A percentile compares a stretch with the other conserved stretches of the same genome.
phyloP scores from a whole-genome alignment of 495 filamentous ascomycete genomes.

The Tricharina praecox region DNA sequence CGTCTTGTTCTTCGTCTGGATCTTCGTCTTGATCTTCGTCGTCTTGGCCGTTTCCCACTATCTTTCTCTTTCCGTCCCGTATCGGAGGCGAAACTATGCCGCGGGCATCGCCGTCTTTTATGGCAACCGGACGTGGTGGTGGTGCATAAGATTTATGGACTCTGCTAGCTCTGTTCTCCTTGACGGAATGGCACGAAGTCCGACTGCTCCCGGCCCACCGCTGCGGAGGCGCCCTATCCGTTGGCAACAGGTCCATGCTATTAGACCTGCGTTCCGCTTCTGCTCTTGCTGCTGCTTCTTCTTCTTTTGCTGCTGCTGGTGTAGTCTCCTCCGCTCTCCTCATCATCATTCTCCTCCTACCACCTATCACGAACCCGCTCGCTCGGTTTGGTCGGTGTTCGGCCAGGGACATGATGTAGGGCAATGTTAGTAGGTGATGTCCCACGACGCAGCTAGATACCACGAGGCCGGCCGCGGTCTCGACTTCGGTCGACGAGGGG shows the following conservation, averaged over 20 bases:
- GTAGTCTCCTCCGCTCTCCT: not conserved
- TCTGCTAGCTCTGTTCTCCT: conserved; percentile 6
- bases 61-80: too few relatives aligned
- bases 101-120: conserved; percentile 5
- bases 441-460: too few relatives aligned
- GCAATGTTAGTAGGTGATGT: too few relatives aligned
- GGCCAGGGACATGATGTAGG: too few relatives aligned
- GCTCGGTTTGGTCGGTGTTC: too few relatives aligned
- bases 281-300: not conserved
- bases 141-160: conserved; percentile 6
- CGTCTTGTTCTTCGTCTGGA: too few relatives aligned
- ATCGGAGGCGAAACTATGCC: not conserved
- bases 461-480: too few relatives aligned
- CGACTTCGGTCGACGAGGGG: too few relatives aligned
- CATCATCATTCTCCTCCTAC: too few relatives aligned
- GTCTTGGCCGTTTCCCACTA: not conserved
- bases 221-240: conserved; percentile 3
- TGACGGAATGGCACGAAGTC: conserved; percentile 5
- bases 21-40: too few relatives aligned
- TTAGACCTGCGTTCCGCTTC: not conserved
- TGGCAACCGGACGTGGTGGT: not conserved
- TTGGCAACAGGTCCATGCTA: conserved; percentile 1
- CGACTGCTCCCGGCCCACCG: conserved; percentile 3
- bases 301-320: not conserved
- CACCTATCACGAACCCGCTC: not conserved